phyloP scores from a whole-genome alignment of 106 monocot genomes.

The Platanthera guangdongensis region DNA sequence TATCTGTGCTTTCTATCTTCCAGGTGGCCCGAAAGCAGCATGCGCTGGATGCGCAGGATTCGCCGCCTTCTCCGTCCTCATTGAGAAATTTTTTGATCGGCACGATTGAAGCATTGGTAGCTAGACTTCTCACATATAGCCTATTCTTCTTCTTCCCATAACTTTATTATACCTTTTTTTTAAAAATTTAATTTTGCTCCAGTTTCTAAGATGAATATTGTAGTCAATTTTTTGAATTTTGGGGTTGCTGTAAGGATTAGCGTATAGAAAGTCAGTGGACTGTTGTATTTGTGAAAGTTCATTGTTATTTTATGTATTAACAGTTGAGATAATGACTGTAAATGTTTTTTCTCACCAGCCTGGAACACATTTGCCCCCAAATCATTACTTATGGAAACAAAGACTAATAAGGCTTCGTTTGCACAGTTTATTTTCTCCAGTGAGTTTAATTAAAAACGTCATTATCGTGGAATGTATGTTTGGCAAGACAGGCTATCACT shows the following conservation, averaged over 20 bases:
- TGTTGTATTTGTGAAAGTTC: neutral
- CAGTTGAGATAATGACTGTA: neutral
- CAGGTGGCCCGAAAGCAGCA: constrained; percentile 89
- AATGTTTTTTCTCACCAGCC: neutral
- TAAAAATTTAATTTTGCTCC: neutral
- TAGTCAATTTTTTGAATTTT: constrained; percentile 1
- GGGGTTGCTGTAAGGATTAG: neutral
- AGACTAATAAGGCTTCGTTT: no score
- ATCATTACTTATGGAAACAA: neutral
- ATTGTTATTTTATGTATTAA: neutral
- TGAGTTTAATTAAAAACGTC: no score
- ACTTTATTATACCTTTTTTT: neutral
- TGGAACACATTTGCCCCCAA: neutral
- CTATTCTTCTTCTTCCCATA: neutral
- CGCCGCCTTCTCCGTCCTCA: constrained; percentile 77
- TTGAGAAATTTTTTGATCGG: constrained; percentile 89
- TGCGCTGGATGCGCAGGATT: constrained; percentile 93
- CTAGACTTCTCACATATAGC: neutral
- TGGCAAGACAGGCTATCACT: no score
- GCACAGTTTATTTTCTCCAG: no score
- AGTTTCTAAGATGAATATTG: neutral
- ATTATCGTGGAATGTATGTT: no score
- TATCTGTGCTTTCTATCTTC: neutral
- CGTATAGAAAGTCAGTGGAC: neutral
- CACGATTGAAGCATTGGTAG: constrained; percentile 18